phyloP scores from a whole-genome alignment of 202 grass and related monocot genomes.

The Panicum virgatum region DNA sequence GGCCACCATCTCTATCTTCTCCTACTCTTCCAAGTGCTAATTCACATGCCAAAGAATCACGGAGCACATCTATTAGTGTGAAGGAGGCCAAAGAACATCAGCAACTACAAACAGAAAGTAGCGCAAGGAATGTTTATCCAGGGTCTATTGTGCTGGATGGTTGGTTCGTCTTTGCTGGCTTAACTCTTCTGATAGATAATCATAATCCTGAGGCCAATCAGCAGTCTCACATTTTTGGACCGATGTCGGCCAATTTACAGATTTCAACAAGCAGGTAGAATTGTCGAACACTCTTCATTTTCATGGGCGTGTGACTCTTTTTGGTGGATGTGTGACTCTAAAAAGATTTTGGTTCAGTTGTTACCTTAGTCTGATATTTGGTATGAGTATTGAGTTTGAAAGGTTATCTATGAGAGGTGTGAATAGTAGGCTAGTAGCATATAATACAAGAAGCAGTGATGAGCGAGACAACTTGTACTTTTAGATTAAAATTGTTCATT shows the following conservation, averaged over 20 bases:
- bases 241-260: conserved; percentile 58
- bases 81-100: conserved; percentile 35
- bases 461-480: neutral
- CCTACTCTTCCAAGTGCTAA: conserved; percentile 22
- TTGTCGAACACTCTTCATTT: conserved; percentile 41
- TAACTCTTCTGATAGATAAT: conserved; percentile 56
- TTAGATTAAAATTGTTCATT: conserved; percentile 11
- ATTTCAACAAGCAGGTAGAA: conserved; percentile 65
- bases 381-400: too few relatives aligned
- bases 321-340: too few relatives aligned
- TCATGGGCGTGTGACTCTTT: conserved; percentile 25
- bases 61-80: conserved; percentile 11
- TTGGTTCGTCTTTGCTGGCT: conserved; percentile 54
- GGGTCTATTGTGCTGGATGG: conserved; percentile 47
- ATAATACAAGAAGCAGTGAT: conserved; percentile 3
- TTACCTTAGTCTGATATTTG: too few relatives aligned
- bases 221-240: conserved; percentile 62
- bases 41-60: conserved; percentile 36
- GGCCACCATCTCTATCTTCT: conserved; percentile 47
- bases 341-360: too few relatives aligned
- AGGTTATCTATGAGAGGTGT: conserved; percentile 11
- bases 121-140: conserved; percentile 46
- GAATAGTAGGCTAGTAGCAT: conserved; percentile 5
- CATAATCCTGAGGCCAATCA: conserved; percentile 62
- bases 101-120: conserved; percentile 26